Evolutionary conservation across 2,329 filamentous ascomycete genomes (phyloP).

Genomic region (Diaporthe eres): DNA sequence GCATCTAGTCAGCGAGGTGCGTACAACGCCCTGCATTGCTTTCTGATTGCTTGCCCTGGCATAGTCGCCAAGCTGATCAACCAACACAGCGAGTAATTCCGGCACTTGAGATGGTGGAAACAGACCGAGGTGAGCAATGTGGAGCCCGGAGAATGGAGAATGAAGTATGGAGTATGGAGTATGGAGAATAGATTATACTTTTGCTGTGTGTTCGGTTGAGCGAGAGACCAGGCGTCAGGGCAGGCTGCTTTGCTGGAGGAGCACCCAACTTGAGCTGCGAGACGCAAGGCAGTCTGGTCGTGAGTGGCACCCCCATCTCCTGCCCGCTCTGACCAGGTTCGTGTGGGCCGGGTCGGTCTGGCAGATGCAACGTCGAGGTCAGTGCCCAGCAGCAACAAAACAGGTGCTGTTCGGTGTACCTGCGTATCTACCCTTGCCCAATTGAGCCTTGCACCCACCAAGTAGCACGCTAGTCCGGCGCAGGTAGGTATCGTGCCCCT

Average conservation of each 20-base stretch:
- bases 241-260: neutral
- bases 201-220: constrained; percentile 10
- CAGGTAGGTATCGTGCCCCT: neutral
- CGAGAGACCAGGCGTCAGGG: neutral
- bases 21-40: neutral
- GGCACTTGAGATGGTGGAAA: constrained; percentile 17
- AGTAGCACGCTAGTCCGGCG: neutral
- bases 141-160: constrained; percentile 3
- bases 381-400: neutral
- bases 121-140: constrained; percentile 15
- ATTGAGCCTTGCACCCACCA: neutral
- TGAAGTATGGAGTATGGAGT: constrained; percentile 7
- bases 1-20: constrained; percentile 20
- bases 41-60: constrained; percentile 19
- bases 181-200: constrained; percentile 12
- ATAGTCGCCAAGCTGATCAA: constrained; percentile 31
- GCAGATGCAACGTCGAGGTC: constrained; percentile 23
- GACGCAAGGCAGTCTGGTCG: neutral
- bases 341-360: neutral
- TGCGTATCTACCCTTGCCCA: neutral
- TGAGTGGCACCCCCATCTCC: neutral
- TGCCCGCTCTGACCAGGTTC: constrained; percentile 23
- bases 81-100: constrained; percentile 30
- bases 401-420: neutral
- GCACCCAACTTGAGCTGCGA: neutral